Conservation (phyloP, 177 flowering plant genomes). For the Vitis hybrid region DNA sequence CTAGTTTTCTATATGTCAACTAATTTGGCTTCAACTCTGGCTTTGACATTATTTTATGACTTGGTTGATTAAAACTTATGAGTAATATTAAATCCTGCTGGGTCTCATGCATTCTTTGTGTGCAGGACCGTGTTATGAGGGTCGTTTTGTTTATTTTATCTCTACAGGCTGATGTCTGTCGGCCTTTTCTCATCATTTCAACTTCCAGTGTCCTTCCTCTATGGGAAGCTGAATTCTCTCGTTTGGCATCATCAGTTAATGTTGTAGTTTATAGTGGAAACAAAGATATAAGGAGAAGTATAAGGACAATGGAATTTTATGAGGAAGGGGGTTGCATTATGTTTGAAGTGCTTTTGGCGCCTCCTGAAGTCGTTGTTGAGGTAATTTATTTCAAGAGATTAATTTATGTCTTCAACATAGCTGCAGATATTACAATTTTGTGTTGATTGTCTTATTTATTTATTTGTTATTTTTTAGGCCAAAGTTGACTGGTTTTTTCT, state of each 20-base stretch:
- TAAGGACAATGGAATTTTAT: slow-evolving; percentile 57
- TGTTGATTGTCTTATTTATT: neutral
- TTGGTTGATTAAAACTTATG: too few species aligned
- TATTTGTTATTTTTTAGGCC: too few species aligned
- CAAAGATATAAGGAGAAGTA: slow-evolving; percentile 40
- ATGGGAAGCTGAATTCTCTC: slow-evolving; percentile 73
- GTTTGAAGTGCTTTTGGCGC: slow-evolving; percentile 66
- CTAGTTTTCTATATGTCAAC: too few species aligned
- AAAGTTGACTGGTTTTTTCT: too few species aligned
- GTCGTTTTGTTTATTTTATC: slow-evolving; percentile 50
- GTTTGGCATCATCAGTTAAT: slow-evolving; percentile 50
- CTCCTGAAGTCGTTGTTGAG: slow-evolving; percentile 60
- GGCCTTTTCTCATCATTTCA: slow-evolving; percentile 67
- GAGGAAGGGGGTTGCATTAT: slow-evolving; percentile 50
- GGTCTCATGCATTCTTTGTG: slow-evolving; percentile 6
- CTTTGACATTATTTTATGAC: too few species aligned
- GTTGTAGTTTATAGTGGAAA: slow-evolving; percentile 59
- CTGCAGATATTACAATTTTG: neutral
- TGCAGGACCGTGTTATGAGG: slow-evolving; percentile 63
- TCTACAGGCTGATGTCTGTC: slow-evolving; percentile 27
- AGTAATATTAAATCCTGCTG: neutral
- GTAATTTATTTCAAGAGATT: slow-evolving; percentile 26
- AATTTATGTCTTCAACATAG: too few species aligned
- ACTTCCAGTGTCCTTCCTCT: slow-evolving; percentile 30
- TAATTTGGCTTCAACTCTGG: too few species aligned